Percentiles rank a stretch among this genome's conserved stretches.
phyloP scores from a whole-genome alignment of 2,329 filamentous ascomycete species.

The Cytospora leucostoma region DNA sequence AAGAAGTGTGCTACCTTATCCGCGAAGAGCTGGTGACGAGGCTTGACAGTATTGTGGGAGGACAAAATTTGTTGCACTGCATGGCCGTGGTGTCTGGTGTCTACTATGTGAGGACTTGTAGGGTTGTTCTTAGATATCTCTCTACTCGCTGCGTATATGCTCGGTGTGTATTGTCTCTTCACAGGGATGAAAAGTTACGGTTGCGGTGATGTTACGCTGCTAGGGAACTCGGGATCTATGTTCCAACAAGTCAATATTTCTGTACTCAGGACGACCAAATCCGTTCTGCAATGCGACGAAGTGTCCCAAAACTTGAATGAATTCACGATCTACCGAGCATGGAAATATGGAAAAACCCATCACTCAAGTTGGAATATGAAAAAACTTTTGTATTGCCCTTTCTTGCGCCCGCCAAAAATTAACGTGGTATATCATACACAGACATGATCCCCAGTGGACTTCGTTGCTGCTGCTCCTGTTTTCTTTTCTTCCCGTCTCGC shows the following conservation, averaged over 20 bases:
- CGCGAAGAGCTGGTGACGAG: neutral
- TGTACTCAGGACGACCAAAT: neutral
- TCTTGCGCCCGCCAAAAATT: slow-evolving; percentile 17
- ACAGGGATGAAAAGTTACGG: neutral
- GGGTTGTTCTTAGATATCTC: slow-evolving; percentile 13
- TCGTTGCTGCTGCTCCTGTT: neutral
- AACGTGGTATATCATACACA: slow-evolving; percentile 24
- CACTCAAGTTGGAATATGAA: neutral
- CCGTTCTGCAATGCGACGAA: neutral
- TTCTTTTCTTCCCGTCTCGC: neutral
- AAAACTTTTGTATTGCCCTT: slow-evolving; percentile 22
- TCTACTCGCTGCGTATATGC: slow-evolving; percentile 2
- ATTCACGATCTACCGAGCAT: neutral
- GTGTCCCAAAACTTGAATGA: neutral
- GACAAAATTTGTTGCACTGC: slow-evolving; percentile 12
- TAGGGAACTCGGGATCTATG: neutral
- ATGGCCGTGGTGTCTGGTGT: slow-evolving; percentile 25
- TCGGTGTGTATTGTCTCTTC: neutral
- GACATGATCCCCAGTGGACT: neutral
- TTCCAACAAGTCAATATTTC: neutral
- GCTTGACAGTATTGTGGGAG: neutral
- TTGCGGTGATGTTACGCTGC: neutral
- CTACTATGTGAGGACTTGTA: slow-evolving; percentile 2
- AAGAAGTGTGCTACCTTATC: neutral
- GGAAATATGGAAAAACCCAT: neutral